phyloP scores from a whole-genome alignment of 1,284 basidiomycete genomes.

The Sanghuangporus sanghuang region DNA sequence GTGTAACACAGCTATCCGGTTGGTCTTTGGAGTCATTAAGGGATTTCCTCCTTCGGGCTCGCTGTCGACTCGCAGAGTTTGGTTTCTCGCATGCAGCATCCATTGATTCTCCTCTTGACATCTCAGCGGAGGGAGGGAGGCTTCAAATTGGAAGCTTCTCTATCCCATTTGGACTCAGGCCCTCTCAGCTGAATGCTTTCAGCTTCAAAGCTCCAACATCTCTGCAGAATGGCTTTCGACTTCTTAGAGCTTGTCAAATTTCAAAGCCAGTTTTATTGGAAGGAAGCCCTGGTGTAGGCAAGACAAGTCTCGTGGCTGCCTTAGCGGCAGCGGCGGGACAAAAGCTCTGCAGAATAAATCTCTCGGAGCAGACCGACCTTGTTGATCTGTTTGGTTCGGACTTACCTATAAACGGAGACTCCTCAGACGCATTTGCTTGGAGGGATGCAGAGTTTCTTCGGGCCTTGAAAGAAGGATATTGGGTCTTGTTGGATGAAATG shows the following conservation, averaged over 20 bases:
- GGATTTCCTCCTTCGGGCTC: constrained; percentile 46
- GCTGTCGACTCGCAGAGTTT: constrained; percentile 42
- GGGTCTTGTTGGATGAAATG: constrained; percentile 99
- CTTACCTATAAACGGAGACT: constrained; percentile 89
- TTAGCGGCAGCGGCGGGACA: constrained; percentile 81
- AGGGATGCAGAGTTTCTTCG: constrained; percentile 94
- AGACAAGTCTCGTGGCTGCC: constrained; percentile 91
- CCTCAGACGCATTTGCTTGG: constrained; percentile 94
- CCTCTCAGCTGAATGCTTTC: constrained; percentile 47
- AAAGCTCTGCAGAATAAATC: constrained; percentile 90
- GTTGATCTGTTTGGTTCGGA: constrained; percentile 97
- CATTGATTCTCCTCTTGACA: neutral
- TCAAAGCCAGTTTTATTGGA: constrained; percentile 92
- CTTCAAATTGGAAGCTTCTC: constrained; percentile 77
- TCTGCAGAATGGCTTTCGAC: constrained; percentile 82
- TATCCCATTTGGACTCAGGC: constrained; percentile 55
- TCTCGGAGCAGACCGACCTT: constrained; percentile 98
- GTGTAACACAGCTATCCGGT: constrained; percentile 37
- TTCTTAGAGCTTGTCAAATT: constrained; percentile 88
- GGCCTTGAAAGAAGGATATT: constrained; percentile 89
- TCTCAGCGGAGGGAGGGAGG: neutral
- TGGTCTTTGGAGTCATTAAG: constrained; percentile 35
- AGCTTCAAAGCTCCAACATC: constrained; percentile 89
- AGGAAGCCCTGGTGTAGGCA: constrained; percentile 98
- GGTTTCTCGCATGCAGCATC: constrained; percentile 35